Conservation (phyloP, 164 flowering plant species). For the Vitis rupestris region DNA sequence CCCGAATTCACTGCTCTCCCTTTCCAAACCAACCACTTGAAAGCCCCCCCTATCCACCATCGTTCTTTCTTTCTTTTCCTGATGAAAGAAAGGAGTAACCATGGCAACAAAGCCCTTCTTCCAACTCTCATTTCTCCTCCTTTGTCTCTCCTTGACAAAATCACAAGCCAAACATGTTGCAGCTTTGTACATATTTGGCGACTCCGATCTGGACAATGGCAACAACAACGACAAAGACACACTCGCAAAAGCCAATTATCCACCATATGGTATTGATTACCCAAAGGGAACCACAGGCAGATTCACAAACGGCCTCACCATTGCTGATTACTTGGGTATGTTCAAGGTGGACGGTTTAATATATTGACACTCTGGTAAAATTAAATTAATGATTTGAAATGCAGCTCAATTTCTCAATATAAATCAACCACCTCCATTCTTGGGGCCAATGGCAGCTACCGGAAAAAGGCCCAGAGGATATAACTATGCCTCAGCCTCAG, state of each 20-base stretch:
- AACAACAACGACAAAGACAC: slow-evolving; percentile 3
- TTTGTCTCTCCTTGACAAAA: background rate
- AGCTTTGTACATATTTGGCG: slow-evolving; percentile 7
- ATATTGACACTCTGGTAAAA: too few species aligned
- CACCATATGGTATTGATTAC: slow-evolving; percentile 12
- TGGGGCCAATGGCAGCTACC: background rate
- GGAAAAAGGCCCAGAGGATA: background rate
- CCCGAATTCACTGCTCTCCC: too few species aligned
- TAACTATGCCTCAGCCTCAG: slow-evolving; percentile 8
- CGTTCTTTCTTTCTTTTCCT: too few species aligned
- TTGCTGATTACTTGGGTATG: slow-evolving; percentile 8
- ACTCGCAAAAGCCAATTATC: slow-evolving; percentile 8
- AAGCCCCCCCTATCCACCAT: too few species aligned
- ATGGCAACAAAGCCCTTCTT: too few species aligned
- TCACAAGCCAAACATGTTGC: slow-evolving; percentile 1
- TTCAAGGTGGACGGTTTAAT: background rate
- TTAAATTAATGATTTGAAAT: background rate
- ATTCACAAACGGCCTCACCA: slow-evolving; percentile 8
- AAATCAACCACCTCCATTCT: background rate
- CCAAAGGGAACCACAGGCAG: slow-evolving; percentile 8
- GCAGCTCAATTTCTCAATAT: slow-evolving; percentile 8
- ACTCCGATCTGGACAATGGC: slow-evolving; percentile 6
- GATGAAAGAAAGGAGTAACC: too few species aligned
- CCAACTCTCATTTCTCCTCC: too few species aligned
- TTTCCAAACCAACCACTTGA: too few species aligned